phyloP scores from a whole-genome alignment of 495 filamentous ascomycete genomes.

The Amphirosellinia nigrospora region DNA sequence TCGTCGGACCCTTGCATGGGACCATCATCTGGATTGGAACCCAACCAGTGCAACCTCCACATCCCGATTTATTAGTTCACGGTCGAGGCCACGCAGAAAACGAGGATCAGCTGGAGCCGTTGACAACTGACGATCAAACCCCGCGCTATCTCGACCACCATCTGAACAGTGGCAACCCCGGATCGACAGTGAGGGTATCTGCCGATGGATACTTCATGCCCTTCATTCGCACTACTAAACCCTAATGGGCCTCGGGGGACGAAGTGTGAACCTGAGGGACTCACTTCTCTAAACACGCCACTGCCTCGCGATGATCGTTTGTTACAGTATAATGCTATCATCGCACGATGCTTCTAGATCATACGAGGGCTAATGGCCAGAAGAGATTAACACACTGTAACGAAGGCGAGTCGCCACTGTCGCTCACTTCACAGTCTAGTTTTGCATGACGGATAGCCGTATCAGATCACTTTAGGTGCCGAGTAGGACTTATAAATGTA shows the following conservation, averaged over 20 bases:
- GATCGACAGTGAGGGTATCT: slow-evolving; percentile 13
- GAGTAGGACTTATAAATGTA: neutral
- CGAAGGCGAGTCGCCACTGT: slow-evolving; percentile 10
- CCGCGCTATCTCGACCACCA: neutral
- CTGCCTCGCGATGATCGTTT: neutral
- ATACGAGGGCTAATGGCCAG: neutral
- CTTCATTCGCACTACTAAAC: neutral
- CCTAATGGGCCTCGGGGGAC: neutral
- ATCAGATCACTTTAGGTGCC: neutral
- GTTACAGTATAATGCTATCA: neutral
- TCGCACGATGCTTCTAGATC: neutral
- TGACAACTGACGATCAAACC: slow-evolving; percentile 23
- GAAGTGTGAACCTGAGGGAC: neutral
- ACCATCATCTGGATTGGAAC: neutral
- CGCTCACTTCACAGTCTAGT: neutral
- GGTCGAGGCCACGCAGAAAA: slow-evolving; percentile 17
- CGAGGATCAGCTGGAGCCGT: slow-evolving; percentile 13
- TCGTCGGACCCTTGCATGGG: slow-evolving; percentile 14
- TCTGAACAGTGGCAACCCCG: slow-evolving; percentile 14
- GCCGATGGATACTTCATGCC: slow-evolving; percentile 12
- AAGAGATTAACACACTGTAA: neutral
- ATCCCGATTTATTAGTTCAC: slow-evolving; percentile 1
- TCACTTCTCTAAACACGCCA: neutral
- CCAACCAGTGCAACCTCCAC: slow-evolving; percentile 14
- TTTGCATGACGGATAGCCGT: neutral